A percentile compares a stretch with the other conserved stretches of the same genome.
Evolutionary conservation across 2,329 filamentous ascomycete species (phyloP).

Genomic region (Amauroascus niger): DNA sequence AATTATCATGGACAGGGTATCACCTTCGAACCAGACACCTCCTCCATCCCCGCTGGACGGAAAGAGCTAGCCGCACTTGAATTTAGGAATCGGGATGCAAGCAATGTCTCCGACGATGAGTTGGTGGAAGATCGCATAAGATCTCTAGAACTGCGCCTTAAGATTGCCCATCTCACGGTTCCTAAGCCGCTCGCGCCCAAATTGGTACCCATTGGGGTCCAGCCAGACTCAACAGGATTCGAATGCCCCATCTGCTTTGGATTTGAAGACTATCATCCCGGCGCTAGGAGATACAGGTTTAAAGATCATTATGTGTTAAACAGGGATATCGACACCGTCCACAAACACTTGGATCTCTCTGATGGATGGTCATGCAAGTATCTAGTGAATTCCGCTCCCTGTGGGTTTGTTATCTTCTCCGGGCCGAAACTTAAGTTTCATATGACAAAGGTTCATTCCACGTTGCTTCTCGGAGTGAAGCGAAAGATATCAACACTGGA

Average conservation of each 20-base stretch:
- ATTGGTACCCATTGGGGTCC: not conserved
- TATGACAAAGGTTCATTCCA: not conserved
- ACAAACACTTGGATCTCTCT: conserved; percentile 8
- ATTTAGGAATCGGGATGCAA: not conserved
- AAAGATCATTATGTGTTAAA: not conserved
- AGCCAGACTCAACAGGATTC: not conserved
- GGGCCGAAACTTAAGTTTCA: not conserved
- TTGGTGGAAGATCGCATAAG: not conserved
- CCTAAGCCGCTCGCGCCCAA: not conserved
- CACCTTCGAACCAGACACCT: not conserved
- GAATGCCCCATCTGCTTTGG: not conserved
- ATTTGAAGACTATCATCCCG: not conserved
- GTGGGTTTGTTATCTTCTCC: no score
- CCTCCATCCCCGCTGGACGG: not conserved
- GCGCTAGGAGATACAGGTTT: not conserved
- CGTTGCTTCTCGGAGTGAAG: no score
- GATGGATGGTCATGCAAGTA: conserved; percentile 11
- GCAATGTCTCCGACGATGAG: not conserved
- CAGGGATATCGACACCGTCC: not conserved
- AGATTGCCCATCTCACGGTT: not conserved
- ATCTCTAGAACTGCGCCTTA: not conserved
- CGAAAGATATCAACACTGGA: no score
- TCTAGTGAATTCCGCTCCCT: not conserved
- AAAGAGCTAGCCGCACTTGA: not conserved
- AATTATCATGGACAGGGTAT: not conserved